Base-by-base conservation (phyloP, 495 filamentous ascomycete species). In the Tuber melanosporum region DNA sequence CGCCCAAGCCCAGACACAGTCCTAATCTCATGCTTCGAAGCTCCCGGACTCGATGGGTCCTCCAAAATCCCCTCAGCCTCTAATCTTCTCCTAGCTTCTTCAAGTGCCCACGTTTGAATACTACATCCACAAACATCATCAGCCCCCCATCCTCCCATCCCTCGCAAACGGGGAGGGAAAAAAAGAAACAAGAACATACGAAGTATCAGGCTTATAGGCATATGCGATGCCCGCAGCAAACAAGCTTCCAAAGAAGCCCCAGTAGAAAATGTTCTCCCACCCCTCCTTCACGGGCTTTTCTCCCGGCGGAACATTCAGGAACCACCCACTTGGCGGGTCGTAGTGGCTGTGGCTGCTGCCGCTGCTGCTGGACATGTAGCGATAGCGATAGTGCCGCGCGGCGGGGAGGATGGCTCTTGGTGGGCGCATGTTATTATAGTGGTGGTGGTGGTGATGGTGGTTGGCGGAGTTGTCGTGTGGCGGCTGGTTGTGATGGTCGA, bases 61-160 rank as follows among this genome's bases (percentile, higher is more conserved):
- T 80, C 73, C 52, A 83, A 79, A 71, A 98, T 96, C 71, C 95
- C 95, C 87, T 99, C 95, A 26, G 89, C 91, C 86, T 99, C 95
- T 87, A 99, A 88, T 85, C 95, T 87, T 84, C 95, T 89, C 75
- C 95, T 89, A 57, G 95, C 95, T 86, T 99, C 95, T 86, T 99
- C 95, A 70, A 99, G 88, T 45, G 95, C 95, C 95, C 95, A 99
- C 72, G 94, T 98, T 88, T 98, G 94, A 90, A 99, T 98, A 82
- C 96, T 99, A 44, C 44, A 77, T n/a, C 77, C 84, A 80, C 74
- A 36, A 2, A 41, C 32, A 45, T 26, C 36, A 74, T 76, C n/a
- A 76, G 57, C 44, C 52, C 0, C 41, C 75, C 32, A 42, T 73
- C 39, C 39, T 52, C 46, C 42, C 57, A 26, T 45, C 17, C n/a